A percentile compares a stretch with the other conserved stretches of the same genome.
Evolutionary conservation across 768 basidiomycete genomes (phyloP).

Genomic region (Trametes punicea): DNA sequence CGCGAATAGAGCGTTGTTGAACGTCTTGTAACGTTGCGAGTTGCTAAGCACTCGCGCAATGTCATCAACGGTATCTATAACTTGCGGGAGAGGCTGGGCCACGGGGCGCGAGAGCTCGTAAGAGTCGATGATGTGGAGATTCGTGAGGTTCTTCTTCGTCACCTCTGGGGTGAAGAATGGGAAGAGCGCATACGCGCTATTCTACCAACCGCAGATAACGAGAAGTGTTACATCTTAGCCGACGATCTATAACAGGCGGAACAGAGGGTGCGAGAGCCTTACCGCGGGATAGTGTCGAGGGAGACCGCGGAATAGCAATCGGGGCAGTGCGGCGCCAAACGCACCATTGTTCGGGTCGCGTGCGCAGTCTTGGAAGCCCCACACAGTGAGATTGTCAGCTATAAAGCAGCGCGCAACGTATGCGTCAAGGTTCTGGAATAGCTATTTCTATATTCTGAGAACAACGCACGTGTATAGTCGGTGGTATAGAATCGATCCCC

Average conservation of each 20-base stretch:
- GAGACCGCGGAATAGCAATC: constrained; percentile 67
- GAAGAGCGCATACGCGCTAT: constrained; percentile 74
- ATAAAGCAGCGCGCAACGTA: background rate
- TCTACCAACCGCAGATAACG: background rate
- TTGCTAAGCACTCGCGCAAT: constrained; percentile 3
- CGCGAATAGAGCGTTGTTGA: constrained; percentile 5
- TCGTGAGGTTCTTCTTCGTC: constrained; percentile 41
- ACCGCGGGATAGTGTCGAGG: constrained; percentile 62
- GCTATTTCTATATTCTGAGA: background rate
- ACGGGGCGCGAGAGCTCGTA: constrained; percentile 62
- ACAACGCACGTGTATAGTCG: constrained; percentile 67
- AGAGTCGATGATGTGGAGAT: constrained; percentile 35
- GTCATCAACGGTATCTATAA: constrained; percentile 5
- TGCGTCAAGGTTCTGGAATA: background rate
- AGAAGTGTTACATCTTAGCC: too few species aligned
- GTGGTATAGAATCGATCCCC: constrained; percentile 79
- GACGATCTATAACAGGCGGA: background rate
- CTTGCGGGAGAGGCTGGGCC: background rate
- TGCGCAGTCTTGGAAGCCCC: constrained; percentile 76
- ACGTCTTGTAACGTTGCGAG: constrained; percentile 2
- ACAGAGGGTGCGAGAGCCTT: background rate
- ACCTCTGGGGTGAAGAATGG: constrained; percentile 66
- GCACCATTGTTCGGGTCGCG: constrained; percentile 63
- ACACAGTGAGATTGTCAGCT: constrained; percentile 74
- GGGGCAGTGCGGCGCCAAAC: constrained; percentile 71